Evolutionary conservation across 139 green algal genomes (phyloP).

Genomic region (Asterochloris erici): DNA sequence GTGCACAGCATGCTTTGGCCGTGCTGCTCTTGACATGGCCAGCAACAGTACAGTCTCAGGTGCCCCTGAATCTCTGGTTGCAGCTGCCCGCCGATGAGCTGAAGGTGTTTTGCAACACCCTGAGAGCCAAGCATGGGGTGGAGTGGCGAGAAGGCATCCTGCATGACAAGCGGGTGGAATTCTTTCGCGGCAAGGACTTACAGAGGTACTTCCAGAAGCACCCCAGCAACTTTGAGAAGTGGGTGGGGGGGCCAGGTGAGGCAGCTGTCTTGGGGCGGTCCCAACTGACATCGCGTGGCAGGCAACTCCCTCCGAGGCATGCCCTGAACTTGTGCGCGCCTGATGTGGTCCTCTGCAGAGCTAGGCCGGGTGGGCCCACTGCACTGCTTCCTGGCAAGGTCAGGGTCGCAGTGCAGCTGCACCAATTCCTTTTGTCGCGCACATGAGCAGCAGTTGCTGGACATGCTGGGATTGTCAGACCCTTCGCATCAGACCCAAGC

Average conservation of each 20-base stretch:
- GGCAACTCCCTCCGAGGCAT: too few relatives aligned
- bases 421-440: too few relatives aligned
- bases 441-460: too few relatives aligned
- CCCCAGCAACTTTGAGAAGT: conserved; percentile 19
- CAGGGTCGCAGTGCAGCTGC: background rate
- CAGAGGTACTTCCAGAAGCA: conserved; percentile 27
- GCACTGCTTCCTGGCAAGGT: too few relatives aligned
- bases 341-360: background rate
- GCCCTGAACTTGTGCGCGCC: background rate
- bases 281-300: too few relatives aligned
- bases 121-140: conserved; percentile 44
- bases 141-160: conserved; percentile 33
- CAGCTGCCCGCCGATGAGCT: background rate
- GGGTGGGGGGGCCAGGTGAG: conserved; percentile 3
- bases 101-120: conserved; percentile 18
- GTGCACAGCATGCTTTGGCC: too few relatives aligned
- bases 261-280: background rate
- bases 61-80: too few relatives aligned
- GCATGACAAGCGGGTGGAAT: conserved; percentile 42
- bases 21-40: too few relatives aligned
- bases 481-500: too few relatives aligned
- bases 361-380: background rate
- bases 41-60: too few relatives aligned
- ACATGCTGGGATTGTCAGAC: too few relatives aligned
- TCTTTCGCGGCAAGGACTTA: conserved; percentile 36